Conservation (phyloP, 2,329 filamentous ascomycete species). For the Ceratocystis albifundus region DNA sequence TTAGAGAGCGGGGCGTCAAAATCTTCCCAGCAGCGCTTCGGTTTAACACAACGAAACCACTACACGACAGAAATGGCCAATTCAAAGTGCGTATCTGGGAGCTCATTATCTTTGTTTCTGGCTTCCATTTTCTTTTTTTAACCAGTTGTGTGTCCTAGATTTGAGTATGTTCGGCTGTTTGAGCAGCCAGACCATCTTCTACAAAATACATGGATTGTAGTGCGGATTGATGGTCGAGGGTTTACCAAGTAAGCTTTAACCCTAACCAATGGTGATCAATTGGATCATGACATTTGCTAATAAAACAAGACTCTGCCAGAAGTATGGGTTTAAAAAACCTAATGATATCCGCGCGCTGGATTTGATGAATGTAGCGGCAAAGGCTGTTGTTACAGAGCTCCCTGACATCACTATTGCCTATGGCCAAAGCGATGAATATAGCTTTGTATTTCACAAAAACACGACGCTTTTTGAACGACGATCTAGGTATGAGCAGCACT, state of each 20-base stretch:
- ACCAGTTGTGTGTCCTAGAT: conserved; percentile 41
- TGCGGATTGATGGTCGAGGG: conserved; percentile 83
- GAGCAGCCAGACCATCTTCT: conserved; percentile 72
- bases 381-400: conserved; percentile 68
- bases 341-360: conserved; percentile 80
- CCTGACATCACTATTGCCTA: conserved; percentile 82
- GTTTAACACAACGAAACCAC: neutral
- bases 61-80: conserved; percentile 38
- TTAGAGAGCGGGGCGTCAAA: conserved; percentile 8
- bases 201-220: conserved; percentile 89
- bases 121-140: neutral
- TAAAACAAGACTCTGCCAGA: conserved; percentile 56
- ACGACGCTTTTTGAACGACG: conserved; percentile 77
- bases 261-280: neutral
- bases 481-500: conserved; percentile 45
- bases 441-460: conserved; percentile 79
- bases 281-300: conserved; percentile 21
- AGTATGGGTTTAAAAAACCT: conserved; percentile 79
- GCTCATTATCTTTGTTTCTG: neutral
- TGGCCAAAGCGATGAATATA: conserved; percentile 90
- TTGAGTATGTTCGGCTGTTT: conserved; percentile 85
- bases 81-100: conserved; percentile 37
- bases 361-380: conserved; percentile 91
- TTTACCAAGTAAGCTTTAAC: conserved; percentile 69
- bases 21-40: neutral